A percentile compares a stretch with the other conserved stretches of the same genome.
Conservation (phyloP, 257 asterid genomes). For the Handroanthus guayacan region DNA sequence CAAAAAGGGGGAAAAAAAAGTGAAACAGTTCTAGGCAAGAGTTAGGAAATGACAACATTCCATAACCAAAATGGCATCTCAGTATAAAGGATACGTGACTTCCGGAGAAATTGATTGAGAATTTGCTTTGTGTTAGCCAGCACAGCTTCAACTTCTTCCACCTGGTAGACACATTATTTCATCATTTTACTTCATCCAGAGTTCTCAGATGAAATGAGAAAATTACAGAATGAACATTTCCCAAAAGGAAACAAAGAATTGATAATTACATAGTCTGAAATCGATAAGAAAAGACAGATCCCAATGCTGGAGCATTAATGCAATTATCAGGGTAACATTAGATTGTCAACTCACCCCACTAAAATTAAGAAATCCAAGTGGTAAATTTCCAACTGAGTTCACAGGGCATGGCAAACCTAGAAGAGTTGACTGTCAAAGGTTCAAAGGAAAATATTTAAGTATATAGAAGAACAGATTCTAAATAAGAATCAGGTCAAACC, state of each 20-base stretch:
- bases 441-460: conserved; percentile 37
- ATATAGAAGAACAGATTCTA: conserved; percentile 17
- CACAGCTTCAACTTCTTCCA: conserved; percentile 88
- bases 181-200: conserved; percentile 28
- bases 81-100: conserved; percentile 78
- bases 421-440: conserved; percentile 83
- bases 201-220: conserved; percentile 25
- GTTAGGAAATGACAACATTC: conserved; percentile 19
- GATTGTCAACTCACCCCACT: conserved; percentile 61
- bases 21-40: conserved; percentile 8
- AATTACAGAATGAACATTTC: conserved; percentile 12
- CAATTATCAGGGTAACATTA: conserved; percentile 7
- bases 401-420: conserved; percentile 93
- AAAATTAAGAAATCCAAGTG: conserved; percentile 75
- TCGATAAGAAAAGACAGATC: conserved; percentile 26
- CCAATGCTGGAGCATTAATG: conserved; percentile 23
- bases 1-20: too few relatives aligned
- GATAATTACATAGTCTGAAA: neutral
- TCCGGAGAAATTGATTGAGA: conserved; percentile 80
- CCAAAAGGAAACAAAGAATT: conserved; percentile 21
- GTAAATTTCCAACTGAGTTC: conserved; percentile 92
- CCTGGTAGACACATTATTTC: conserved; percentile 51
- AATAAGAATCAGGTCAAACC: conserved; percentile 14
- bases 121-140: conserved; percentile 91
- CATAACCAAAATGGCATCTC: conserved; percentile 10